Percentiles rank a stretch among this genome's conserved stretches.
These are phyloP conservation scores for Penicillium sp. DNA, from an alignment of 2,329 filamentous ascomycete species.

Conservation along the genomic window DNA sequence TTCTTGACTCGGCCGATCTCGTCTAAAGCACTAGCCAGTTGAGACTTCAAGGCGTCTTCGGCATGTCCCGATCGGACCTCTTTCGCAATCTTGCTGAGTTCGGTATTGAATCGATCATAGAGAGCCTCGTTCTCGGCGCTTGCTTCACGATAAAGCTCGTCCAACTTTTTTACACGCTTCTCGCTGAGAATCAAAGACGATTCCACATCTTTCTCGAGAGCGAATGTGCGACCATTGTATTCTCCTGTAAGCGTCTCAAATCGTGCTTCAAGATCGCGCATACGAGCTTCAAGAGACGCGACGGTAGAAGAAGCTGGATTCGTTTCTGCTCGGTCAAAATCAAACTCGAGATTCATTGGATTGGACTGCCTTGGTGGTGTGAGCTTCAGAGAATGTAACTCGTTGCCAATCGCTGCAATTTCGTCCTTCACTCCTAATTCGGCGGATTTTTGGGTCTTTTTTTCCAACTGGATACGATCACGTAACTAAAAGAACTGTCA, in stretches of 20 bases:
- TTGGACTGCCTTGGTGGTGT: constrained; percentile 35
- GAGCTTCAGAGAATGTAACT: constrained; percentile 59
- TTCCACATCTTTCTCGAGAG: constrained; percentile 69
- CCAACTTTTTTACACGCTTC: constrained; percentile 74
- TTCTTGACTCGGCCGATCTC: constrained; percentile 76
- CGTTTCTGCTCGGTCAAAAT: constrained; percentile 30
- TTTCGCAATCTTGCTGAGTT: constrained; percentile 77
- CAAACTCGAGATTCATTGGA: constrained; percentile 22
- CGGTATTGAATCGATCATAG: constrained; percentile 89
- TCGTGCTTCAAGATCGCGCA: constrained; percentile 66
- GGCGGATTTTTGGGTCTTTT: constrained; percentile 67
- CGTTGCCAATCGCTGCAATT: constrained; percentile 74
- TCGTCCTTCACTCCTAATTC: constrained; percentile 72
- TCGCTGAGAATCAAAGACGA: constrained; percentile 71
- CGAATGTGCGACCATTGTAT: constrained; percentile 59
- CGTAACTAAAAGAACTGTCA: constrained; percentile 50
- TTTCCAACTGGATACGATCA: constrained; percentile 81
- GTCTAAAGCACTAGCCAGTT: constrained; percentile 71
- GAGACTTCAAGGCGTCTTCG: constrained; percentile 71
- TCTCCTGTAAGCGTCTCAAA: constrained; percentile 62
- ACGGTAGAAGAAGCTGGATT: constrained; percentile 18
- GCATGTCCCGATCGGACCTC: constrained; percentile 74
- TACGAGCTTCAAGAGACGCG: constrained; percentile 45
- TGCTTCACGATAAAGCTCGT: constrained; percentile 83
- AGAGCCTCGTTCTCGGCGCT: constrained; percentile 89